A percentile compares a stretch with the other conserved stretches of the same genome.
phyloP scores from a whole-genome alignment of 2,329 filamentous ascomycete genomes.

The Fusarium guadeloupense region DNA sequence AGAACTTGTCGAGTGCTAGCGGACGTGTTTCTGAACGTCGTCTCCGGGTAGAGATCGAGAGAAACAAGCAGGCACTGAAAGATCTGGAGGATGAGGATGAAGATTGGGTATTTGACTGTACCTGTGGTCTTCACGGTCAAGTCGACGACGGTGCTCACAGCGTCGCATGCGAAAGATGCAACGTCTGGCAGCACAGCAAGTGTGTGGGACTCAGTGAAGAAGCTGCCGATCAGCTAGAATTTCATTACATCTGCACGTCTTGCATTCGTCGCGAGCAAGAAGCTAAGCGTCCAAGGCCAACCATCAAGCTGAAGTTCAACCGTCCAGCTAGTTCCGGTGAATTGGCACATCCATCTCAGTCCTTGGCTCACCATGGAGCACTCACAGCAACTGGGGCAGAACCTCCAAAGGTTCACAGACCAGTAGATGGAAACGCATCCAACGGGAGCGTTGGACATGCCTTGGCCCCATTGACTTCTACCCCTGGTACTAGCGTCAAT shows the following conservation, averaged over 20 bases:
- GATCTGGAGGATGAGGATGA: constrained; percentile 79
- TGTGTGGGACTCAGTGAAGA: constrained; percentile 83
- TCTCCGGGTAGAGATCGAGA: constrained; percentile 83
- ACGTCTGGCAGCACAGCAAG: constrained; percentile 95
- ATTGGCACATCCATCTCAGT: constrained; percentile 8
- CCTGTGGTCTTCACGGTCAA: constrained; percentile 89
- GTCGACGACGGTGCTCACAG: constrained; percentile 96
- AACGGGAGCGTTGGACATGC: constrained; percentile 23
- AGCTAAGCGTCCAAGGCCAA: constrained; percentile 63
- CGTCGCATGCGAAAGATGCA: constrained; percentile 92
- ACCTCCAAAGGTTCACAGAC: not conserved
- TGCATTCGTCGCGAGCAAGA: constrained; percentile 76
- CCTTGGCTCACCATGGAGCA: constrained; percentile 8
- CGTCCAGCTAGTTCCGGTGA: constrained; percentile 26
- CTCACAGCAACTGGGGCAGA: not conserved
- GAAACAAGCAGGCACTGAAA: constrained; percentile 78
- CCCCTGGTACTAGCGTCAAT: constrained; percentile 23
- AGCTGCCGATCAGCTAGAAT: constrained; percentile 85
- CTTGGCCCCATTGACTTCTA: constrained; percentile 17
- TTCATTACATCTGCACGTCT: constrained; percentile 83
- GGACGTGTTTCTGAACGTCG: constrained; percentile 79
- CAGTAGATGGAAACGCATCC: constrained; percentile 3
- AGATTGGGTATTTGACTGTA: constrained; percentile 94
- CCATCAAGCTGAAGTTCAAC: constrained; percentile 64
- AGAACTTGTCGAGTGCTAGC: constrained; percentile 63